Evolutionary conservation across 2,329 filamentous ascomycete species (phyloP), one percentile per base, ranked within the genome.

Genomic region (Didymellaceae sp.): DNA sequence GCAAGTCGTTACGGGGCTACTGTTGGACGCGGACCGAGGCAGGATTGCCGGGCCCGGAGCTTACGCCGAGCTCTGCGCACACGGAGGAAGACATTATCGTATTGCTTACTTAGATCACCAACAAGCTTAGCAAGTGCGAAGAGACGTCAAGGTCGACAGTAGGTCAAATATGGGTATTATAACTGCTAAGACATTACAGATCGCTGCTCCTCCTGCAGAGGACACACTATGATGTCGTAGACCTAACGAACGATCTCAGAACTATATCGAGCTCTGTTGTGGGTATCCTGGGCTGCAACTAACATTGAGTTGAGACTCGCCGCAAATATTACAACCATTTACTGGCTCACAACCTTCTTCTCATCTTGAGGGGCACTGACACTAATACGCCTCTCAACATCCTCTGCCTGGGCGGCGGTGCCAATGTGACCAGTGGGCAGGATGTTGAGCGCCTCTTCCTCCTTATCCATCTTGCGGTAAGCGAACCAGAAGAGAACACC

Each of bases 371-470:
- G 16, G 6, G 26, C 24, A 2, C 51, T 39, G 20, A 60, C 44
- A 37, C 62, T 66, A 26, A 52, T 40, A 22, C 60, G 61, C 38
- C 57, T 50, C 61, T 73, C 70, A 16, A 73, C 30, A 39, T 73
- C 70, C 16, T 54, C 55, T 26, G 60, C 61, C 55, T 72, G 66
- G 6, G 21, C 45, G 7, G 50, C 38, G 5, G 56, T 72, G 33
- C 63, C 68, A 34, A 74, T 28, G 30, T 73, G 70, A 37, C 70
- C 72, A 10, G 69, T 73, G 5, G 71, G 71, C 39, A 74, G 53
- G 62, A 72, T 43, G 62, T 74, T 74, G 52, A 74, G 67, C 44
- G 57, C 20, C n/a, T 74, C 67, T 49, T 75, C 72, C 40, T 68
- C 52, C 44, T 58, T 61, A 50, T 75, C 72, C 40, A 71, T 65